phyloP scores from a whole-genome alignment of 2,329 filamentous ascomycete genomes.

The Apiospora rasikravindrae region DNA sequence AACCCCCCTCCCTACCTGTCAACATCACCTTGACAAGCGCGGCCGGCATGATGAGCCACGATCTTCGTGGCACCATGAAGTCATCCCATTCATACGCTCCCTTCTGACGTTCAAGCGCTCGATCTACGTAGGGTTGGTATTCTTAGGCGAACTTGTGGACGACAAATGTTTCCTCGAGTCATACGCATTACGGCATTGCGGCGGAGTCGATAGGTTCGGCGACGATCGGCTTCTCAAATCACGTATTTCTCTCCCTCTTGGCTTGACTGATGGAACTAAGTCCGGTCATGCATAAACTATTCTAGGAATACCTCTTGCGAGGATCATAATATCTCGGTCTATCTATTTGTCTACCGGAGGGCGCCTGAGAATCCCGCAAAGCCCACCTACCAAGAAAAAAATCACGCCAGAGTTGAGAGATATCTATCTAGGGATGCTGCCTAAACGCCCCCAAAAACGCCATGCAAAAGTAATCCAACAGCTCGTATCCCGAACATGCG shows the following conservation, averaged over 20 bases:
- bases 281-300: neutral
- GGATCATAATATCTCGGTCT: neutral
- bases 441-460: neutral
- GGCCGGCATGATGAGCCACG: neutral
- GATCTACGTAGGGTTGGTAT: neutral
- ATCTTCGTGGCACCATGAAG: conserved; percentile 1
- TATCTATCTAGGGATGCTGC: conserved; percentile 2
- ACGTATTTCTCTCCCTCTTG: neutral
- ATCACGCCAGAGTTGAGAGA: conserved; percentile 5
- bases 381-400: neutral
- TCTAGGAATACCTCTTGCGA: conserved; percentile 8
- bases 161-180: neutral
- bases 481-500: neutral
- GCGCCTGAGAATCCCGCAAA: neutral
- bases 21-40: neutral
- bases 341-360: neutral
- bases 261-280: neutral
- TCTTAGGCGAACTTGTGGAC: neutral
- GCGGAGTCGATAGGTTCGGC: neutral
- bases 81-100: neutral
- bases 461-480: neutral
- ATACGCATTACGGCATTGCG: neutral
- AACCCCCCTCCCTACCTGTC: neutral
- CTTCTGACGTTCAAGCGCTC: neutral
- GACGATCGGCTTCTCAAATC: neutral